Evolutionary conservation across 345 rosid genomes (phyloP), one percentile per base, ranked within the genome.

Genomic region (Eucalyptus polyanthemos): DNA sequence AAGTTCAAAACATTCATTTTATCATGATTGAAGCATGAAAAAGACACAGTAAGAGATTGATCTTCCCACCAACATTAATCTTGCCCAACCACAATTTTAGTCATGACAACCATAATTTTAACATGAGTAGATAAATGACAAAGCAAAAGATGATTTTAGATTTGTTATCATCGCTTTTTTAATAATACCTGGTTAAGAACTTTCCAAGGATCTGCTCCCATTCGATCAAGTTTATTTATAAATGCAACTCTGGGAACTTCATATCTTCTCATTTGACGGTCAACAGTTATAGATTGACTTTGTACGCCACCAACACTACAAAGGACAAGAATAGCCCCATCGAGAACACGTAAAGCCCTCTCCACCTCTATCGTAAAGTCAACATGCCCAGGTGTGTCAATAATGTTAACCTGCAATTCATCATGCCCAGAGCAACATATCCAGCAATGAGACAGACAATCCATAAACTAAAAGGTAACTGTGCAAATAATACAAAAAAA

Each of bases 201-300:
- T 94, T 97, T 98, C 99, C 99, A 97, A 1, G 99, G 99, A 92
- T 98, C 99, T 29, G 99, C 99, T 91, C 99, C 99, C 99, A 96
- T 98, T 76, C 99, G 92, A 92, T 98, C 99, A 88, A 98, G 99
- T 92, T 98, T 98, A 89, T 98, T 98, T 80, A 97, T 98, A 93
- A 98, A 98, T 1, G 98, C 99, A 47, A 98, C 90, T 89, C 99
- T 93, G 1, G 99, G 99, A 53, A 98, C 99, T 88, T 95, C 97
- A 34, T 98, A 98, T 93, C 99, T 95, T 92, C 97, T 98, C 99
- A 98, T 98, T 93, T 97, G 99, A 89, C 99, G 94, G 92, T 98
- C 99, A 42, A 98, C 99, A 3, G 99, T 98, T 87, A 98, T 98
- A 27, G 99, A 98, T 92, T 97, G 99, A 93, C 99, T 98, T 89